A percentile compares a stretch with the other conserved stretches of the same genome.
phyloP scores from a whole-genome alignment of 2,329 filamentous ascomycete species.

The Triangularia setosa region DNA sequence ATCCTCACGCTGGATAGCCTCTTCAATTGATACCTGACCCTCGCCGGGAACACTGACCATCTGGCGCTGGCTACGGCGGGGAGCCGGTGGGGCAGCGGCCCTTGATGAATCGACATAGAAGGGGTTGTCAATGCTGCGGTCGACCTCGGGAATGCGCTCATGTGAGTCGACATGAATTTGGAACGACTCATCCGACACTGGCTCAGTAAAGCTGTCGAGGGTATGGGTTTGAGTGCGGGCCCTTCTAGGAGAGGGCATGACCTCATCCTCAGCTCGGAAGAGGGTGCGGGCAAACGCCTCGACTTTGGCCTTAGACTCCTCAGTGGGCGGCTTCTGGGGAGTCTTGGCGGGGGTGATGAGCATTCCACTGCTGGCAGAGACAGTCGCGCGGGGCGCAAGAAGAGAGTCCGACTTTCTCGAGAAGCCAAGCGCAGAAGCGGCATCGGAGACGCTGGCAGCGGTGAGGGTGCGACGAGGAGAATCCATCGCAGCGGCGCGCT shows the following conservation, averaged over 20 bases:
- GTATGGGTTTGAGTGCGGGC: conserved; percentile 54
- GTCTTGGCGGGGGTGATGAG: conserved; percentile 78
- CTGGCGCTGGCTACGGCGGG: conserved; percentile 54
- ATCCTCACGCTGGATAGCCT: conserved; percentile 62
- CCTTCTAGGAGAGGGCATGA: conserved; percentile 57
- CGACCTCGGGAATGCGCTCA: conserved; percentile 68
- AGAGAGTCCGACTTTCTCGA: conserved; percentile 26
- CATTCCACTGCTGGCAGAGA: conserved; percentile 44
- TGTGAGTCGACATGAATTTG: conserved; percentile 75
- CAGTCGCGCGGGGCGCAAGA: conserved; percentile 24
- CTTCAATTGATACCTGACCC: conserved; percentile 56
- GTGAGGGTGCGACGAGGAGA: conserved; percentile 46
- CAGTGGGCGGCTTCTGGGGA: conserved; percentile 58
- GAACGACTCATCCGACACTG: conserved; percentile 58
- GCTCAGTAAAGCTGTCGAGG: conserved; percentile 55
- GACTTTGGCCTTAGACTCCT: conserved; percentile 49
- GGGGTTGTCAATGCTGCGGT: conserved; percentile 65
- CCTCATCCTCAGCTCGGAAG: conserved; percentile 57
- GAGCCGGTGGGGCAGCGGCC: conserved; percentile 34
- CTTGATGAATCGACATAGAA: conserved; percentile 52
- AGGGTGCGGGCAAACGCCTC: conserved; percentile 57
- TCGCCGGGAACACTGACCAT: conserved; percentile 54
- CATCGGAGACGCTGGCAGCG: conserved; percentile 40
- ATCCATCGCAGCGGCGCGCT: conserved; percentile 45
- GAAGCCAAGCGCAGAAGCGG: conserved; percentile 41